A percentile compares a stretch with the other conserved stretches of the same genome.
Conservation (phyloP, 1,139 yeast genomes). For the Kodamaea derodonti region DNA sequence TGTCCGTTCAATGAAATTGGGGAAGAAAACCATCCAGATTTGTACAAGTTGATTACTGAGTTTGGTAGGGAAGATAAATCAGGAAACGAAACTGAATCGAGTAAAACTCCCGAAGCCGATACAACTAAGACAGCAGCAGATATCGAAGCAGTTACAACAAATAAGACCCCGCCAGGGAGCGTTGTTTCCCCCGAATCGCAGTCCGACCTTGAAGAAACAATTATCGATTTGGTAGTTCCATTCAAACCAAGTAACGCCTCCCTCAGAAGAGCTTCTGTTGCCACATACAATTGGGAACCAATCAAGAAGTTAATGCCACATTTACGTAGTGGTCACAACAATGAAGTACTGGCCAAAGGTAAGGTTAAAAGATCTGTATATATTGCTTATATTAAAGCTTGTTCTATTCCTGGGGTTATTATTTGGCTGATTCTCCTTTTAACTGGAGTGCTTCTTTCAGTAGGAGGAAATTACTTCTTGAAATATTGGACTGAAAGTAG, state of each 20-base stretch:
- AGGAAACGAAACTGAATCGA: slow-evolving; percentile 1
- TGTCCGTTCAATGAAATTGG: slow-evolving; percentile 13
- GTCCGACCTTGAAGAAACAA: slow-evolving; percentile 2
- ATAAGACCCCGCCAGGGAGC: neutral
- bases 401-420: slow-evolving; percentile 19
- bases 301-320: slow-evolving; percentile 22
- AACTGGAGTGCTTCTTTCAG: slow-evolving; percentile 14
- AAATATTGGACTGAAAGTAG: slow-evolving; percentile 57
- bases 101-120: neutral
- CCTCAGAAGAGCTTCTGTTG: slow-evolving; percentile 26
- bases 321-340: slow-evolving; percentile 21
- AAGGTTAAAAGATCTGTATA: slow-evolving; percentile 25
- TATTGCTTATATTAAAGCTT: slow-evolving; percentile 21
- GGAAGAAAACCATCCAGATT: slow-evolving; percentile 19
- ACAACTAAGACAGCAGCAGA: neutral
- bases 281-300: slow-evolving; percentile 31
- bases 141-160: neutral
- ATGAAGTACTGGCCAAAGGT: slow-evolving; percentile 26
- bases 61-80: slow-evolving; percentile 16
- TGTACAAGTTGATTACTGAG: slow-evolving; percentile 22
- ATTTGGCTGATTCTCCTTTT: slow-evolving; percentile 13
- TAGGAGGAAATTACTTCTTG: slow-evolving; percentile 51
- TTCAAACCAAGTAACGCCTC: slow-evolving; percentile 2
- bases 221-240: neutral
- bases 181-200: neutral